Conservation (phyloP, 768 basidiomycete genomes). For the Grammothele lineata region DNA sequence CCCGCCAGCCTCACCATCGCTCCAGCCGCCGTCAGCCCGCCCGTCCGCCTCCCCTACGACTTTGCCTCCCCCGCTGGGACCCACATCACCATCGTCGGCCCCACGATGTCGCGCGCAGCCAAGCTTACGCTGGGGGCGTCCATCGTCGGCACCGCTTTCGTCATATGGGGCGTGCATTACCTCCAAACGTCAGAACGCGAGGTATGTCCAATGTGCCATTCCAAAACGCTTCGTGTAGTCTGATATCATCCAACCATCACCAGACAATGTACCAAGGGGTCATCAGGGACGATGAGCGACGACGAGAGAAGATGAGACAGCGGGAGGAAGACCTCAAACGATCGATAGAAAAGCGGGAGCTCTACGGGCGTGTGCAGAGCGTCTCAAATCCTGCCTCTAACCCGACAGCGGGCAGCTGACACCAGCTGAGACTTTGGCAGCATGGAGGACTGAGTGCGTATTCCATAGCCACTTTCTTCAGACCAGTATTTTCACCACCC, state of each 20-base stretch:
- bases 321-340: constrained; percentile 58
- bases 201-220: constrained; percentile 42
- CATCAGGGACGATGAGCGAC: constrained; percentile 79
- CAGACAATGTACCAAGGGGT: constrained; percentile 94
- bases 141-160: constrained; percentile 55
- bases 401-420: background rate
- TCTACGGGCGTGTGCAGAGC: constrained; percentile 55
- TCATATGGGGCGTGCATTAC: constrained; percentile 88
- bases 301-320: constrained; percentile 64
- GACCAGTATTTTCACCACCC: too few relatives aligned
- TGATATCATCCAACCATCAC: background rate
- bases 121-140: constrained; percentile 73
- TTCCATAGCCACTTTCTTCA: too few relatives aligned
- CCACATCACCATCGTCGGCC: background rate
- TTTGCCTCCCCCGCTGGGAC: too few relatives aligned
- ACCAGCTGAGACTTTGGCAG: too few relatives aligned
- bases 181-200: constrained; percentile 81
- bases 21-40: too few relatives aligned
- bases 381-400: constrained; percentile 17
- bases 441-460: too few relatives aligned
- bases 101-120: constrained; percentile 59
- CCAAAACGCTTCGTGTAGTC: too few relatives aligned
- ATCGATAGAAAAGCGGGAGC: constrained; percentile 58
- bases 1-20: too few relatives aligned
- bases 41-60: background rate